phyloP scores from a whole-genome alignment of 2,329 filamentous ascomycete genomes.

The Hypoxylon rubiginosum region DNA sequence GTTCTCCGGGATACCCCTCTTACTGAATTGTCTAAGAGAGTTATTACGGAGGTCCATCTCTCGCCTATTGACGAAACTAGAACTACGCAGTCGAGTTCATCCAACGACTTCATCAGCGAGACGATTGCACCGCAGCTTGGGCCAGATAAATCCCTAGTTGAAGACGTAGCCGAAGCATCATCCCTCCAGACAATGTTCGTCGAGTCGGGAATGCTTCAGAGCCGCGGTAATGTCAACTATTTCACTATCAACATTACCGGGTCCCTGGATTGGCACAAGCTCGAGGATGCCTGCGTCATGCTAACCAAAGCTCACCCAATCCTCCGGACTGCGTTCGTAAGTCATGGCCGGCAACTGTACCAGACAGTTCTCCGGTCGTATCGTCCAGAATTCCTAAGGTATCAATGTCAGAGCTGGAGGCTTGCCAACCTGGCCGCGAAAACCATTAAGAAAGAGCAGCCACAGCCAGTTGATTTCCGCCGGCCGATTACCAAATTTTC shows the following conservation, averaged over 20 bases:
- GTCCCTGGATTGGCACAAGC: constrained; percentile 56
- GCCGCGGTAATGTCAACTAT: constrained; percentile 62
- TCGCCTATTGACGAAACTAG: constrained; percentile 20
- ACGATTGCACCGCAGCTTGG: constrained; percentile 60
- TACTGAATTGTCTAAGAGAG: constrained; percentile 59
- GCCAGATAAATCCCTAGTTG: constrained; percentile 58
- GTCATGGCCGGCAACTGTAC: constrained; percentile 61
- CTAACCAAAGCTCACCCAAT: constrained; percentile 63
- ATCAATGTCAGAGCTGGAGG: constrained; percentile 57
- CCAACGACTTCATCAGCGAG: constrained; percentile 57
- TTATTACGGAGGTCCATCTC: constrained; percentile 44
- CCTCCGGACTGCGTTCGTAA: constrained; percentile 67
- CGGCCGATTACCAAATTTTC: constrained; percentile 64
- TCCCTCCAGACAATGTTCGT: constrained; percentile 63
- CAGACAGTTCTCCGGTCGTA: constrained; percentile 62
- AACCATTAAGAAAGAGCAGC: constrained; percentile 60
- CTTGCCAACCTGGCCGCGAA: constrained; percentile 58
- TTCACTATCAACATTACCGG: constrained; percentile 64
- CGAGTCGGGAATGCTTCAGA: constrained; percentile 62
- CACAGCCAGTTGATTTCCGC: constrained; percentile 56
- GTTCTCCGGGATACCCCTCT: constrained; percentile 59
- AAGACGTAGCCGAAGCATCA: constrained; percentile 64
- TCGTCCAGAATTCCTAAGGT: constrained; percentile 59
- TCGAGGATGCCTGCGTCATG: constrained; percentile 62
- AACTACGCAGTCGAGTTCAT: constrained; percentile 22